Base-by-base conservation (phyloP, 768 basidiomycete genomes). In the Leccinum longicurvipes region DNA sequence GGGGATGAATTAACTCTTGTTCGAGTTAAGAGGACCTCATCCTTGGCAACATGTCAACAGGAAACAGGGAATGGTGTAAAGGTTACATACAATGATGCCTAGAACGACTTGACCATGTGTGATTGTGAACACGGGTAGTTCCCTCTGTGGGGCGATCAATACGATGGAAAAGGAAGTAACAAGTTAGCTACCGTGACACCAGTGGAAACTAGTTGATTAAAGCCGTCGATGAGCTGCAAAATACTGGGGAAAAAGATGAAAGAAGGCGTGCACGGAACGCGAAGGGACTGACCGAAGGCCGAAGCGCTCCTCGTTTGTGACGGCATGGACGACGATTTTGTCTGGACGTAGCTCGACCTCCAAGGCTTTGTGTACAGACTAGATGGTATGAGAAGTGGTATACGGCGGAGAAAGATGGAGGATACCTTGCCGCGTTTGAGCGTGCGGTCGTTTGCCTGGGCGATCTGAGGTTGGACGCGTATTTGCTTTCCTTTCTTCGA, bases 41-140 rank as follows among this genome's bases (percentile, higher is more conserved):
- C 85, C 85, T 85, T 60, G 34, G 15, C 6, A n/a, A 19, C 12
- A 12, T n/a, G 50, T 67, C 34, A 66, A n/a, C 17, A 6, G 44
- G 8, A 41, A 11, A 2, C n/a, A n/a, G 23, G 9, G 23, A 23
- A 5, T 9, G 28, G 1, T 21, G 7, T 41, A 15, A 39, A 31
- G 31, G 45, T 19, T 1, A 58, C 79, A 56, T 67, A 89, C 93
- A 41, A 95, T 89, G 29, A 92, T 75, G 1, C 93, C 93, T 24
- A 83, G 67, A 15, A 95, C 78, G 21, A 88, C 72, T 52, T 85
- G 75, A 24, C 72, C 81, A 24, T 87, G 78, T 4, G 92, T 68
- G 53, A 91, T 77, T 0, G 89, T 89, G 59, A 93, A 90, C 2
- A 95, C 86, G 4, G 90, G 91, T 51, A 94, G 77, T 71, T 96